These are phyloP conservation scores for Hygrophorus russula DNA, from an alignment of 768 basidiomycete species.

Conservation along the genomic window DNA sequence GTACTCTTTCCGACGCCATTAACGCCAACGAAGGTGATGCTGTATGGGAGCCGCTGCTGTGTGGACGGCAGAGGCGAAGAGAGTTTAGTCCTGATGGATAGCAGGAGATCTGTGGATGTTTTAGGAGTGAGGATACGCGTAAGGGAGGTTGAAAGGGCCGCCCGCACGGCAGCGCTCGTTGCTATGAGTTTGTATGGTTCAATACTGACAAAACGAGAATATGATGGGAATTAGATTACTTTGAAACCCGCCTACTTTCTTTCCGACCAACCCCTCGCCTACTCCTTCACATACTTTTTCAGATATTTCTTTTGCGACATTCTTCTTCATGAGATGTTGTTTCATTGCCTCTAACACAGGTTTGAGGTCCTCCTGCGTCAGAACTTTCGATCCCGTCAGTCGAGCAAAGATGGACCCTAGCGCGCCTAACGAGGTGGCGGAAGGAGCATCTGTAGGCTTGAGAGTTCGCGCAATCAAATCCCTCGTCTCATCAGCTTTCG, in stretches of 20 bases:
- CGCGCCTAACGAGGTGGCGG: slow-evolving; percentile 41
- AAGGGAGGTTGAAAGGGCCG: slow-evolving; percentile 74
- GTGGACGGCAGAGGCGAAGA: slow-evolving; percentile 62
- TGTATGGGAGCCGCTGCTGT: slow-evolving; percentile 77
- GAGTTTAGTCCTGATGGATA: slow-evolving; percentile 86
- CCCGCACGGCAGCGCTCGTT: slow-evolving; percentile 73
- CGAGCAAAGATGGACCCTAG: slow-evolving; percentile 77
- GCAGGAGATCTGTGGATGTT: slow-evolving; percentile 90
- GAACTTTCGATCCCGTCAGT: slow-evolving; percentile 73
- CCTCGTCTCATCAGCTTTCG: slow-evolving; percentile 29
- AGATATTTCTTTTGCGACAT: slow-evolving; percentile 92
- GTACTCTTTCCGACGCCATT: slow-evolving; percentile 99
- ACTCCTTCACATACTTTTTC: slow-evolving; percentile 93
- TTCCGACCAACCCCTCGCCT: slow-evolving; percentile 81
- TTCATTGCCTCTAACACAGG: slow-evolving; percentile 93
- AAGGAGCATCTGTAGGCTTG: slow-evolving; percentile 23
- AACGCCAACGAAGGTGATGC: slow-evolving; percentile 94
- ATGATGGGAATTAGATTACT: slow-evolving; percentile 36
- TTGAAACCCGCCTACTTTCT: slow-evolving; percentile 83
- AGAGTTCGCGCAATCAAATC: slow-evolving; percentile 53
- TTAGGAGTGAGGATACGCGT: slow-evolving; percentile 94
- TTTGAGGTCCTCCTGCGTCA: slow-evolving; percentile 73
- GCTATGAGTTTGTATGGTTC: slow-evolving; percentile 31
- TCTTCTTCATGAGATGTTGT: slow-evolving; percentile 97
- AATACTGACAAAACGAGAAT: slow-evolving; percentile 6